A percentile compares a stretch with the other conserved stretches of the same genome.
phyloP scores from a whole-genome alignment of 1,284 basidiomycete species.

The Phlebopus sp. region DNA sequence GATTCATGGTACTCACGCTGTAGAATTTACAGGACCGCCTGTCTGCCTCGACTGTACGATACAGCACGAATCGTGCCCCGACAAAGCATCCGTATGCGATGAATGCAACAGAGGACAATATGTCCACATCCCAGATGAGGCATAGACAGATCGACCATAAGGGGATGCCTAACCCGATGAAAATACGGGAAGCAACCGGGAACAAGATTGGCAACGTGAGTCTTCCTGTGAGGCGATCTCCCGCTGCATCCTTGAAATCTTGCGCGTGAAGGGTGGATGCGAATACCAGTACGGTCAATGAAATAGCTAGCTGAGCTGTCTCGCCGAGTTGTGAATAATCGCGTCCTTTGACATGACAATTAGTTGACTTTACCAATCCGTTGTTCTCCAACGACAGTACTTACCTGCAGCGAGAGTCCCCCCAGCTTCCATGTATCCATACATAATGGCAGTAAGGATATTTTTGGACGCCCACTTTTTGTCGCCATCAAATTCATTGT shows the following conservation, averaged over 20 bases:
- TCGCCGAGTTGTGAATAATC: slow-evolving; percentile 16
- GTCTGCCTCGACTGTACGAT: slow-evolving; percentile 24
- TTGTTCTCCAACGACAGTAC: slow-evolving; percentile 3
- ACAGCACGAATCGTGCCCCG: slow-evolving; percentile 26
- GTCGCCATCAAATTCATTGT: slow-evolving; percentile 38
- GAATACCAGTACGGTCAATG: slow-evolving; percentile 27
- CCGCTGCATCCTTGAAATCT: slow-evolving; percentile 39
- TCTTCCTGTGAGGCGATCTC: slow-evolving; percentile 34
- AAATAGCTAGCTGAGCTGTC: slow-evolving; percentile 26
- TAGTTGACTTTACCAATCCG: neutral
- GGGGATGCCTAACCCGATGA: slow-evolving; percentile 23
- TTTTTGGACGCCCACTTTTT: slow-evolving; percentile 39
- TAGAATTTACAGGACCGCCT: slow-evolving; percentile 33
- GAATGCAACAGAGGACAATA: slow-evolving; percentile 21
- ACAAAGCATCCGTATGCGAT: slow-evolving; percentile 27
- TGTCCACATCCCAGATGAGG: slow-evolving; percentile 27
- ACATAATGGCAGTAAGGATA: slow-evolving; percentile 36
- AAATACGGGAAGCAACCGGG: slow-evolving; percentile 28
- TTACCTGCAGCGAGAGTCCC: slow-evolving; percentile 38
- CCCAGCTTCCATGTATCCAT: slow-evolving; percentile 37
- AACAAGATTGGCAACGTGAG: slow-evolving; percentile 36
- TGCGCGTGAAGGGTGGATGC: slow-evolving; percentile 41
- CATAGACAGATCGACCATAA: slow-evolving; percentile 24
- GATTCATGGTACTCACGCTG: slow-evolving; percentile 27
- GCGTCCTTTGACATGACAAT: slow-evolving; percentile 9